Conservation (phyloP, 345 rosid species). For the Excoecaria cochinchinensis region DNA sequence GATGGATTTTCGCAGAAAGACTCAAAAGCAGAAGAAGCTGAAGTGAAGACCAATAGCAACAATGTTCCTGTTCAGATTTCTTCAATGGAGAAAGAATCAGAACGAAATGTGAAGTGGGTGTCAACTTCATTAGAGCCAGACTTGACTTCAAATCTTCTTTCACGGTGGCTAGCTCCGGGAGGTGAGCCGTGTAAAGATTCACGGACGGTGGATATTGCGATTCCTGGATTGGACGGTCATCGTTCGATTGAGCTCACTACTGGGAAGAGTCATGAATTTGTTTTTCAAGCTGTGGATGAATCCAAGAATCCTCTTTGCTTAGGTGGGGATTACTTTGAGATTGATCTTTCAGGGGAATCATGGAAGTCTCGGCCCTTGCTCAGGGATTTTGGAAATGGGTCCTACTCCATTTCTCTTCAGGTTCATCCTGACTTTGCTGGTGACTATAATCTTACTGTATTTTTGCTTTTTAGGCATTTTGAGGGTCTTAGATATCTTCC, state of each 20-base stretch:
- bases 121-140: constrained; percentile 47
- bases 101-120: constrained; percentile 42
- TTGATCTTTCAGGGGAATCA: constrained; percentile 76
- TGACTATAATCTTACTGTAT: constrained; percentile 60
- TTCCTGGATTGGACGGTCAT: constrained; percentile 56
- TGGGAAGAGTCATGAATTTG: constrained; percentile 63
- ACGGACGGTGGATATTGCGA: constrained; percentile 47
- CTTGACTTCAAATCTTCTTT: constrained; percentile 49
- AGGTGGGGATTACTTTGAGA: constrained; percentile 91
- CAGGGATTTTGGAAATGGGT: constrained; percentile 77
- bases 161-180: constrained; percentile 65
- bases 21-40: constrained; percentile 7
- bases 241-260: constrained; percentile 51
- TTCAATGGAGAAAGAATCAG: constrained; percentile 16
- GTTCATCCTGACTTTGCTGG: constrained; percentile 91
- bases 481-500: constrained; percentile 75
- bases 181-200: constrained; percentile 67
- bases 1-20: constrained; percentile 15
- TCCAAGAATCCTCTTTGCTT: constrained; percentile 49
- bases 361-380: constrained; percentile 89
- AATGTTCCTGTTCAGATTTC: constrained; percentile 12
- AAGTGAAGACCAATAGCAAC: constrained; percentile 55
- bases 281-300: constrained; percentile 61
- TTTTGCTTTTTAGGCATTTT: constrained; percentile 71
- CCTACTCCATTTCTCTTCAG: constrained; percentile 67